Conservation (phyloP, 106 monocot species). For the Allium fistulosum region DNA sequence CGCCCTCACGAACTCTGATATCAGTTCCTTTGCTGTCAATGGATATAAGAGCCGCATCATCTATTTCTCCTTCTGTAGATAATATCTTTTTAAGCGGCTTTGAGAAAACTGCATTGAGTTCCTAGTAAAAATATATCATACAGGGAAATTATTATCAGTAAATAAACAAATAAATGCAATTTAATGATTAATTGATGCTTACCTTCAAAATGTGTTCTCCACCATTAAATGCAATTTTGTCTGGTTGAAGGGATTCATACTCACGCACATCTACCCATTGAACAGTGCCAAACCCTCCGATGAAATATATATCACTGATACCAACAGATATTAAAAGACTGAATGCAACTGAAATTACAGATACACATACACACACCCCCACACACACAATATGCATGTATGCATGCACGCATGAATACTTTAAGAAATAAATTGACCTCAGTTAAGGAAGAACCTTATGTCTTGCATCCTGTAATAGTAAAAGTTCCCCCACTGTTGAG, state of each 20-base stretch:
- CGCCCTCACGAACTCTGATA: conserved; percentile 90
- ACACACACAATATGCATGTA: too few relatives aligned
- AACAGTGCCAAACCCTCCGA: conserved; percentile 79
- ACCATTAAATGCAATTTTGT: conserved; percentile 67
- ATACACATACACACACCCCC: too few relatives aligned
- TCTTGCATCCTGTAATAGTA: conserved; percentile 89
- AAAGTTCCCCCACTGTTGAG: conserved; percentile 98
- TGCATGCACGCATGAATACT: too few relatives aligned
- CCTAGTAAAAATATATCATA: conserved; percentile 25
- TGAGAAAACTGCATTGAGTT: conserved; percentile 90
- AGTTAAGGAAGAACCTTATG: conserved; percentile 52
- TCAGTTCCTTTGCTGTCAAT: conserved; percentile 95
- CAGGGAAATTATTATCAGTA: too few relatives aligned
- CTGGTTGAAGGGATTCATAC: conserved; percentile 59
- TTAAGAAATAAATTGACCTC: too few relatives aligned
- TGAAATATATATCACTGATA: conserved; percentile 69
- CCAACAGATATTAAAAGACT: not conserved
- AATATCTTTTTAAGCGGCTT: conserved; percentile 76
- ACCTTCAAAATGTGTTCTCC: conserved; percentile 71
- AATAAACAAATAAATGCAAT: not conserved
- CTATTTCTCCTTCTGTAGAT: conserved; percentile 71
- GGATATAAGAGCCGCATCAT: conserved; percentile 95
- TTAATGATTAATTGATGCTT: not conserved
- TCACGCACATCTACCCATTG: conserved; percentile 75
- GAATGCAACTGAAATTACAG: too few relatives aligned